Base-by-base conservation (phyloP, 257 asterid species). In the Gentiana straminea region DNA sequence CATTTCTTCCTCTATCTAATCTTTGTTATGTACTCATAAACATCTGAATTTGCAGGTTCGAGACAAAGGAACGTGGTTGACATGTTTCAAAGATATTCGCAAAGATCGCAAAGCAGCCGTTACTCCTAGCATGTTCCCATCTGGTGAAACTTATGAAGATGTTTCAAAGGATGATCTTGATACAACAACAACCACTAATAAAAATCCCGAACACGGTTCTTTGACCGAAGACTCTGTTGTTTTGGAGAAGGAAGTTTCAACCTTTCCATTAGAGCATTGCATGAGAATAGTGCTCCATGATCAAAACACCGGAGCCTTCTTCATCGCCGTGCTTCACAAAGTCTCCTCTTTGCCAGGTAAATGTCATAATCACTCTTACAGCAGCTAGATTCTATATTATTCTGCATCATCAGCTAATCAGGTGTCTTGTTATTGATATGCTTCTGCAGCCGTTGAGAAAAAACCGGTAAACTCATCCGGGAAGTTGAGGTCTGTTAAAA, bases 281-380 rank as follows among this genome's bases (percentile, higher is more conserved):
- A 80, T 92, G 95, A 78, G 97, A 83, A 85, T 92, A 65, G 97
- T 85, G 60, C 97, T 95, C 64, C 97, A 92, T 74, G 97, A 92
- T 71, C 94, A 92, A 73, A 83, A 92, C 71, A 85, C 97, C 33
- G 99, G 99, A 71, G 95, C 99, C 50, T 92, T 92, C 81, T 92
- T 92, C 70, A 73, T 92, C 76, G 99, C 99, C 55, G 94, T 92
- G 57, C 74, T 92, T 60, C 88, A 75, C 66, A 92, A 92, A 75
- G 68, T 75, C 55, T 70, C 84, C 39, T 61, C 84, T 56, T 71
- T 77, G 65, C 89, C 97, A 44, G 80, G 98, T 84, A 71, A 70
- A 58, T 70, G 49, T 57, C 59, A 67, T 24, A 35, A 35, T 49
- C 38, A 32, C 36, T 41, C 35, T 36, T 8, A 36, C 35, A 24